Base-by-base conservation (phyloP, 306 rosid species). In the Dryas alaskensis region DNA sequence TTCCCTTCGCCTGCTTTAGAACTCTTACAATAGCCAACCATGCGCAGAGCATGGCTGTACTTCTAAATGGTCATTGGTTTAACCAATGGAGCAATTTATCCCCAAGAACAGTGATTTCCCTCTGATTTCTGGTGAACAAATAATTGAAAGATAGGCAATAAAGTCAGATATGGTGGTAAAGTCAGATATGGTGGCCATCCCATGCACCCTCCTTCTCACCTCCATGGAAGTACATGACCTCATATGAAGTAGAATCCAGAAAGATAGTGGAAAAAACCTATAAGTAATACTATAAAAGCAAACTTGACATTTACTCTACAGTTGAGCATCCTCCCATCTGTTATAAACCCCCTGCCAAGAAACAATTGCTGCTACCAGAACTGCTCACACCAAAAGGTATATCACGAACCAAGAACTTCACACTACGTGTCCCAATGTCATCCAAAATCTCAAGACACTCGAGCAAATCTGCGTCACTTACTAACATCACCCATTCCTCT, bases 401-500 rank as follows among this genome's bases (percentile, higher is more conserved):
- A 60, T 90, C 97, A 7, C 96, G 92, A 27, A 92, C 97, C 45
- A 89, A 83, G 69, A 92, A 78, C 90, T 85, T 90, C 63, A 81
- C 89, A 42, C 58, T 75, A 43, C 43, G 82, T 9, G 77, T 79
- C 37, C 96, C 95, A 3, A 74, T 60, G 45, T 92, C 92, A 53
- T 84, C 89, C 85, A 87, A 58, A 77, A 89, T 81, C 65, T 90
- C 97, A 5, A 92, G 63, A 70, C 98, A 92, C 78, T 89, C 97
- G 65, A 73, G 93, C 74, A 92, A 71, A 82, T 89, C 98, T 3
- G 87, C 79, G 69, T 90, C 91, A 39, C 74, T 81, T 31, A 83
- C 88, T 73, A 92, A 42, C 97, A 89, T 87, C 67, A 92, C 97
- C 98, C 97, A 92, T 76, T 92, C 97, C 62, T 90, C 84, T 78